A percentile compares a stretch with the other conserved stretches of the same genome.
These are phyloP conservation scores for Puya raimondii DNA, from an alignment of 176 grass and related monocot genomes.

Conservation along the genomic window DNA sequence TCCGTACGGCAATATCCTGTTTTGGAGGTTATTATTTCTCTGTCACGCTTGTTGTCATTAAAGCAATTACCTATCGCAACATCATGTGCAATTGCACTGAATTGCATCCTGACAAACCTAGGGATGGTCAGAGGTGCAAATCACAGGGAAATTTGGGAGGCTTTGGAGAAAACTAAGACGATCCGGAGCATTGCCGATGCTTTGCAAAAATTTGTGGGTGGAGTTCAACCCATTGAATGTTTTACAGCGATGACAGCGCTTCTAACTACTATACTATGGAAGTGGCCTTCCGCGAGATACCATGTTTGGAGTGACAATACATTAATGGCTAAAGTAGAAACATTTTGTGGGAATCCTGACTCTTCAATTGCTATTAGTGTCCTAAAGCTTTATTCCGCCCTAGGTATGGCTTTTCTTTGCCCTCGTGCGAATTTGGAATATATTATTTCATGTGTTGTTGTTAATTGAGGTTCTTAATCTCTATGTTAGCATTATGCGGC, in stretches of 20 bases:
- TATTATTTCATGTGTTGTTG: not conserved
- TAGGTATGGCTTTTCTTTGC: constrained; percentile 46
- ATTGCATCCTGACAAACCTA: constrained; percentile 40
- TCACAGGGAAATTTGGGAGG: constrained; percentile 48
- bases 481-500: constrained; percentile 63
- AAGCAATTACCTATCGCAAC: constrained; percentile 20
- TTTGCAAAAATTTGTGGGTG: constrained; percentile 32
- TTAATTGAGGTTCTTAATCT: constrained; percentile 1
- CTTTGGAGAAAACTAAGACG: constrained; percentile 46
- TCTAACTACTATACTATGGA: constrained; percentile 49
- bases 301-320: constrained; percentile 52
- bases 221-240: constrained; percentile 33
- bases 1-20: constrained; percentile 42
- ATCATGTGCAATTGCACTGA: constrained; percentile 45
- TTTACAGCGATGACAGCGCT: constrained; percentile 39
- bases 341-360: constrained; percentile 28
- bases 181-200: constrained; percentile 31
- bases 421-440: not conserved
- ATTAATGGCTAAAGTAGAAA: constrained; percentile 43
- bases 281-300: constrained; percentile 76
- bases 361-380: constrained; percentile 31
- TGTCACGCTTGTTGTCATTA: constrained; percentile 43
- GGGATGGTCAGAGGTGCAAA: constrained; percentile 15
- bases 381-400: constrained; percentile 60
- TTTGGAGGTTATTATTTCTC: constrained; percentile 38